Evolutionary conservation across 306 rosid species (phyloP).

Genomic region (Ceratonia siliqua): DNA sequence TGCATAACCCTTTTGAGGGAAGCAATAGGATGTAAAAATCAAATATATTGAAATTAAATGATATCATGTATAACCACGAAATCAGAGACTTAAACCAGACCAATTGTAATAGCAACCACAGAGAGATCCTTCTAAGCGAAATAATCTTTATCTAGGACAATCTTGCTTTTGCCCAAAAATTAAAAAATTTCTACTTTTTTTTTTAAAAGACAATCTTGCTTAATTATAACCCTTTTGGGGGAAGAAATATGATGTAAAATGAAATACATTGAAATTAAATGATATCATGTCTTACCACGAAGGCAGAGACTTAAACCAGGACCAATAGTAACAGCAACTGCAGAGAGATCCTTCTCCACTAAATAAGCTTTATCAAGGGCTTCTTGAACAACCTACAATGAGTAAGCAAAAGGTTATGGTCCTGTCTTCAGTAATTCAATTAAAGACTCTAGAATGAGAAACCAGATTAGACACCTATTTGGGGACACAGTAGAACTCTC

Average conservation of each 20-base stretch:
- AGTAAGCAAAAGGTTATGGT: conserved; percentile 29
- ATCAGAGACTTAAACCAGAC: conserved; percentile 92
- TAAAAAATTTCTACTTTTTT: too few relatives aligned
- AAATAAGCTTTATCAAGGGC: conserved; percentile 80
- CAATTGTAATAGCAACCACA: conserved; percentile 84
- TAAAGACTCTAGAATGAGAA: neutral
- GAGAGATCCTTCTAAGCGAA: conserved; percentile 68
- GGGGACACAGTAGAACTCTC: conserved; percentile 22
- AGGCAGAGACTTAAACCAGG: conserved; percentile 99
- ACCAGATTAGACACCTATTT: conserved; percentile 19
- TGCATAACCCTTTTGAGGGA: neutral
- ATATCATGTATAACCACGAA: conserved; percentile 61
- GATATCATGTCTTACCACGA: conserved; percentile 62
- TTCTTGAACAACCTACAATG: conserved; percentile 86
- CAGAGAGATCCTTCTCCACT: conserved; percentile 76
- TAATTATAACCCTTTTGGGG: neutral
- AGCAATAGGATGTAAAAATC: neutral
- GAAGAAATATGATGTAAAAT: neutral
- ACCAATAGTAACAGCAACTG: conserved; percentile 97
- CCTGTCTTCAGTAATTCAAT: neutral
- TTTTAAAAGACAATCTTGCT: conserved; percentile 40
- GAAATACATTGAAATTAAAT: neutral
- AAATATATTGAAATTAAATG: neutral
- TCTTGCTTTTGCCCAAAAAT: too few relatives aligned
- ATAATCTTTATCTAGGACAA: conserved; percentile 67